Conservation (phyloP, 1,139 yeast genomes). For the Taiozyma sp. region DNA sequence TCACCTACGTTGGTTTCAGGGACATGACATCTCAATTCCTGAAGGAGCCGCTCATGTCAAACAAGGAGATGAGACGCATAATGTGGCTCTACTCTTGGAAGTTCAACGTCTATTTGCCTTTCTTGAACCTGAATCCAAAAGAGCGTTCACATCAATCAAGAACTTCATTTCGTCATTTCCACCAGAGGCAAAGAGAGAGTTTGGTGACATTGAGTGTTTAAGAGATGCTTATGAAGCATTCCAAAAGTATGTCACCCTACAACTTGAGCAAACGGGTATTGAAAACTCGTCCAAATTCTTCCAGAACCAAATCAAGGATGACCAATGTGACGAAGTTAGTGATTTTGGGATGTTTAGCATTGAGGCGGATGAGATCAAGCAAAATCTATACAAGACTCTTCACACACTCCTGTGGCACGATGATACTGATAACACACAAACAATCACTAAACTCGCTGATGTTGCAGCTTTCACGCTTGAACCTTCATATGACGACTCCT, state of each 20-base stretch:
- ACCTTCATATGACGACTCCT: conserved; percentile 28
- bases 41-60: conserved; percentile 9
- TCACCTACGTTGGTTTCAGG: conserved; percentile 40
- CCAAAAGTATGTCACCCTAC: conserved; percentile 17
- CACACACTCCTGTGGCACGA: conserved; percentile 30
- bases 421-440: conserved; percentile 24
- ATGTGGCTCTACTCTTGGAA: conserved; percentile 30
- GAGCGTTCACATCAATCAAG: conserved; percentile 36
- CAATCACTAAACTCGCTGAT: conserved; percentile 29
- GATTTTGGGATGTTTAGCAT: conserved; percentile 26
- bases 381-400: conserved; percentile 29
- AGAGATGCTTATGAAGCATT: conserved; percentile 25
- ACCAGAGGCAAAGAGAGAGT: conserved; percentile 13
- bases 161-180: conserved; percentile 30
- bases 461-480: conserved; percentile 35
- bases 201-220: conserved; percentile 15
- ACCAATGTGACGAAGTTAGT: conserved; percentile 13
- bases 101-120: conserved; percentile 41
- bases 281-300: conserved; percentile 7
- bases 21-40: conserved; percentile 23
- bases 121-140: conserved; percentile 33
- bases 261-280: conserved; percentile 16
- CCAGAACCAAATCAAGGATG: conserved; percentile 15
- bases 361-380: conserved; percentile 25
- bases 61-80: conserved; percentile 11